phyloP scores from a whole-genome alignment of 2,329 filamentous ascomycete species.

The Aspergillus neoniger region DNA sequence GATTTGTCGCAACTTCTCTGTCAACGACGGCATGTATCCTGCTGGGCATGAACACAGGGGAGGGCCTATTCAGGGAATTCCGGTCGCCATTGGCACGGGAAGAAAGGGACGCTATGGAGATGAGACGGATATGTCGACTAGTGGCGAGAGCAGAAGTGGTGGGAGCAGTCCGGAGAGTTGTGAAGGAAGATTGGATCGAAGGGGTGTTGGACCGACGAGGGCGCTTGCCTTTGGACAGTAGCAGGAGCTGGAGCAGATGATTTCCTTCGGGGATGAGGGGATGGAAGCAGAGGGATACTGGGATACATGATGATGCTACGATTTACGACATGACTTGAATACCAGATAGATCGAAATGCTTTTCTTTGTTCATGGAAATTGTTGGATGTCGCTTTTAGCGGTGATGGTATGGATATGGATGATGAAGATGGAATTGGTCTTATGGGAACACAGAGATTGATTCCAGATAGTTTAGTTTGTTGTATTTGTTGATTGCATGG shows the following conservation, averaged over 20 bases:
- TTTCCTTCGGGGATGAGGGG: not conserved
- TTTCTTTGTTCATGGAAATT: conserved; percentile 10
- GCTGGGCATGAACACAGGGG: conserved; percentile 52
- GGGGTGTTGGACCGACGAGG: conserved; percentile 24
- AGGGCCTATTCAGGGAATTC: conserved; percentile 58
- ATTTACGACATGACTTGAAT: conserved; percentile 29
- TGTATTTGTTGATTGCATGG: no score
- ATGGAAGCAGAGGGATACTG: not conserved
- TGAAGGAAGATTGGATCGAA: conserved; percentile 24
- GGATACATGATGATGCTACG: conserved; percentile 27
- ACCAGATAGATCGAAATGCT: conserved; percentile 25
- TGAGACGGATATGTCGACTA: conserved; percentile 45
- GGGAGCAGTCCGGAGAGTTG: conserved; percentile 55
- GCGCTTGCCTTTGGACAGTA: conserved; percentile 28
- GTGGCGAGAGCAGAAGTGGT: conserved; percentile 54
- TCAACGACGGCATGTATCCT: conserved; percentile 87
- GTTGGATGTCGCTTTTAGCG: conserved; percentile 1
- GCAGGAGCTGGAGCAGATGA: no score
- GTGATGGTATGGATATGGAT: no score
- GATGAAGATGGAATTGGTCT: no score
- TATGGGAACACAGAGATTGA: no score
- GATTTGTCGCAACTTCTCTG: conserved; percentile 96
- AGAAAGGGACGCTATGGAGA: conserved; percentile 53
- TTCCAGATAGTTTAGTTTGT: no score
- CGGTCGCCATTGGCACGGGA: conserved; percentile 65